Evolutionary conservation across 148 eudicot genomes (phyloP), one percentile per base, ranked within the genome.

Genomic region (Drosera capensis): DNA sequence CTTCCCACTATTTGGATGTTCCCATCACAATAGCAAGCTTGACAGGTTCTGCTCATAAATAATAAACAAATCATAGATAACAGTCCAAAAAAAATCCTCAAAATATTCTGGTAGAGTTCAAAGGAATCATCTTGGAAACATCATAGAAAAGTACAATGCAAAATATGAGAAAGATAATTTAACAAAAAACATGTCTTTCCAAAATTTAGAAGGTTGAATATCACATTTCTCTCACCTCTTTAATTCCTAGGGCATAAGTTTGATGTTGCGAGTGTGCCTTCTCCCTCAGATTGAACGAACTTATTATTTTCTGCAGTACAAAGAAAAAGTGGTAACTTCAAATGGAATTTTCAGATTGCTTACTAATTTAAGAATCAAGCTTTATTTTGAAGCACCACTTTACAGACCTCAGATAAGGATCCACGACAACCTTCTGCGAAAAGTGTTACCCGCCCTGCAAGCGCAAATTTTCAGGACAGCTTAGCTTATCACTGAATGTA

Each of bases 361-460:
- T 16, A 13, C 40, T 26, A 55, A 46, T 23, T 15, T 11, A 11
- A 15, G 2, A 34, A 34, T 28, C 9, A 31, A 44, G 47, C 28
- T 25, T 19, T 18, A 45, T 44, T 21, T 31, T 29, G 29, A 18
- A 34, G 43, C 36, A 40, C n/a, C 23, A 31, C 11, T 28, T 6
- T 28, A 41, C 60, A 67, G 57, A 81, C 96, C 96, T 86, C 96
- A 29, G 96, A 86, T 52, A 86, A 62, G 63, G 96, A 86, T 56
- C 96, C 96, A 56, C 96, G 83, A 59, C 96, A 86, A 28, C 96
- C 96, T 64, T 86, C 96, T 28, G 84, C 90, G 56, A 86, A 59
- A 50, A 86, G 87, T 40, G 77, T 75, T 40, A 81, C 40, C 17
- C 64, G 68, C 9, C 95, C 97, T 90, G 82, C 62, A 66, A 28